phyloP scores from a whole-genome alignment of 371 early-diverging fungal species.

The Dichotomocladium elegans region DNA sequence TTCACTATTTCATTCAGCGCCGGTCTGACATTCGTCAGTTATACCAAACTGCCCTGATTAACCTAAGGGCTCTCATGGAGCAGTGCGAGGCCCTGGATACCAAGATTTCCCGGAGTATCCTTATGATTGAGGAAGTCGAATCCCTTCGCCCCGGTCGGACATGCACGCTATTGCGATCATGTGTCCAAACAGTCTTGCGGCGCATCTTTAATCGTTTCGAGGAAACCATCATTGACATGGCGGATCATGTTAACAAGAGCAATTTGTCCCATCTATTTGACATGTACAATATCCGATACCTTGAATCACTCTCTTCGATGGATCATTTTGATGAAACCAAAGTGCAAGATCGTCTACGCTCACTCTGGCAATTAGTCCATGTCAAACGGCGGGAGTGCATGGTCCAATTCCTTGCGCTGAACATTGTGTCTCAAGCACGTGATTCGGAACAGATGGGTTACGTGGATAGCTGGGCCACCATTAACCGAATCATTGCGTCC shows the following conservation, averaged over 20 bases:
- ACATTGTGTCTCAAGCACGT: constrained; percentile 25
- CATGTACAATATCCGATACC: constrained; percentile 40
- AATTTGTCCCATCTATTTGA: constrained; percentile 32
- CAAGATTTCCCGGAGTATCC: constrained; percentile 54
- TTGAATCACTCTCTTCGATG: constrained; percentile 32
- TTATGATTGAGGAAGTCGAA: constrained; percentile 68
- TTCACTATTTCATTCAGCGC: constrained; percentile 21
- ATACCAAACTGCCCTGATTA: constrained; percentile 46
- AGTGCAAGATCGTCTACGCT: constrained; percentile 31
- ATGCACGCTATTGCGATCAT: constrained; percentile 35
- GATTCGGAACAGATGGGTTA: constrained; percentile 24
- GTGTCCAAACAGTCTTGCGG: constrained; percentile 23
- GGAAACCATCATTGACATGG: constrained; percentile 34
- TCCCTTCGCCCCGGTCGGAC: constrained; percentile 22
- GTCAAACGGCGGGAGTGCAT: constrained; percentile 42
- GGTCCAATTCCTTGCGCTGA: constrained; percentile 36
- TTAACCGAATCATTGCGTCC: constrained; percentile 23
- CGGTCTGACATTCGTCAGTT: constrained; percentile 45
- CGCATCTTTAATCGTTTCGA: constrained; percentile 36
- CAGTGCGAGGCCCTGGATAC: constrained; percentile 52
- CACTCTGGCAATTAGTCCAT: constrained; percentile 35
- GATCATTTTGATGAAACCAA: constrained; percentile 4
- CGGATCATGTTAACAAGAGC: constrained; percentile 23
- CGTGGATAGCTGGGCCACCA: constrained; percentile 22
- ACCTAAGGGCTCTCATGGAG: constrained; percentile 44